Conservation (phyloP, 805 yeast species). For the Monosporozyma aquatica region DNA sequence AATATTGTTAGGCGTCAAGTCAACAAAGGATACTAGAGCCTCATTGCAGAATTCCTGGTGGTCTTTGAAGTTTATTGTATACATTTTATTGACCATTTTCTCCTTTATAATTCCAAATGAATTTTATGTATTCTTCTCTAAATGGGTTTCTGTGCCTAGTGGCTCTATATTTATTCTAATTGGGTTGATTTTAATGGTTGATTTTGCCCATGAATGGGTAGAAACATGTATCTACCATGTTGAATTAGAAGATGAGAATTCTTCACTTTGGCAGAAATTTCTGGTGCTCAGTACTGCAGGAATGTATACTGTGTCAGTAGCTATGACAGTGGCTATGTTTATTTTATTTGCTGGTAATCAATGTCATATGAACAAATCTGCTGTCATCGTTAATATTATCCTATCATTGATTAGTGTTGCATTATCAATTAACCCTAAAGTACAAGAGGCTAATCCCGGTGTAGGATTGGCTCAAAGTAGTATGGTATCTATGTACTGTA, state of each 20-base stretch:
- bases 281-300: slow-evolving; percentile 77
- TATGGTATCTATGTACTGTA: slow-evolving; percentile 89
- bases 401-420: slow-evolving; percentile 55
- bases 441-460: slow-evolving; percentile 88
- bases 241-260: slow-evolving; percentile 61
- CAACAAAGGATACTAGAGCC: slow-evolving; percentile 70
- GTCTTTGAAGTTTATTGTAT: slow-evolving; percentile 60
- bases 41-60: slow-evolving; percentile 87
- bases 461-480: slow-evolving; percentile 96
- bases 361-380: slow-evolving; percentile 83
- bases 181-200: slow-evolving; percentile 84
- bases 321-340: slow-evolving; percentile 72
- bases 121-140: slow-evolving; percentile 86
- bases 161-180: slow-evolving; percentile 81
- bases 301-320: slow-evolving; percentile 71
- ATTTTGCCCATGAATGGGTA: slow-evolving; percentile 98
- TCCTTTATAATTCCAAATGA: slow-evolving; percentile 79
- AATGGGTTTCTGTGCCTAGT: slow-evolving; percentile 73
- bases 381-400: slow-evolving; percentile 68
- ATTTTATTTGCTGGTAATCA: slow-evolving; percentile 71
- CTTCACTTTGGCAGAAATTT: slow-evolving; percentile 64
- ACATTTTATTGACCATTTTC: slow-evolving; percentile 46
- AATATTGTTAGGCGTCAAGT: slow-evolving; percentile 61
- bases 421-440: slow-evolving; percentile 67
- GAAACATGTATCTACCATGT: slow-evolving; percentile 88